Conservation (phyloP, 1,139 yeast genomes). For the Saccharomyces hybrid region DNA sequence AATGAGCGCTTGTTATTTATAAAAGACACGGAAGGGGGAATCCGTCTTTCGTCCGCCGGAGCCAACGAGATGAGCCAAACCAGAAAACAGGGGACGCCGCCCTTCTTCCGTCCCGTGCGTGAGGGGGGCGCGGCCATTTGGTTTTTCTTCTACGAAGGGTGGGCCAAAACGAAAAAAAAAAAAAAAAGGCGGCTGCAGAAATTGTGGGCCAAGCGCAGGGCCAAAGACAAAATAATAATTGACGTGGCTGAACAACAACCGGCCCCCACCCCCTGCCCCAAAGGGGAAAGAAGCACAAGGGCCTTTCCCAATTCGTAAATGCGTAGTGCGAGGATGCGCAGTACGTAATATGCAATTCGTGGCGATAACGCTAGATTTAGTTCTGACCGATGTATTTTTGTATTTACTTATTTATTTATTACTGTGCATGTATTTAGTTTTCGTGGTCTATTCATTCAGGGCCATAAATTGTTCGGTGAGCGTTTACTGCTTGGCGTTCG, state of each 20-base stretch:
- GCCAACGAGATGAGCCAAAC: slow-evolving; percentile 1
- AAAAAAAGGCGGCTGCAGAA: neutral
- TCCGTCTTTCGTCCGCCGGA: slow-evolving; percentile 1
- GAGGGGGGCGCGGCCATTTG: slow-evolving; percentile 1
- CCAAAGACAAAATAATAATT: neutral
- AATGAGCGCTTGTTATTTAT: neutral
- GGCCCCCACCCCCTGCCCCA: neutral
- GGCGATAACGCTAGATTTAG: neutral
- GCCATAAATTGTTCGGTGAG: neutral
- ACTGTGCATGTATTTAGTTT: neutral
- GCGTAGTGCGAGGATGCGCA: neutral
- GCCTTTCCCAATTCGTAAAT: neutral
- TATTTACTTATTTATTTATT: neutral
- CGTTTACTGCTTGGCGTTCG: slow-evolving; percentile 37
- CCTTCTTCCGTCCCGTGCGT: slow-evolving; percentile 1
- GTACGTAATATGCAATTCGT: neutral
- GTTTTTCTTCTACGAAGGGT: neutral
- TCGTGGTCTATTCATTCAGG: neutral
- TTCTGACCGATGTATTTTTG: neutral
- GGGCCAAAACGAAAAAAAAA: neutral
- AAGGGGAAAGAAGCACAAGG: neutral
- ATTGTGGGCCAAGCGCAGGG: neutral
- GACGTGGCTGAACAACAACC: neutral
- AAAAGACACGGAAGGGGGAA: slow-evolving; percentile 1
- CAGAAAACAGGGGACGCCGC: slow-evolving; percentile 1